These are phyloP conservation scores for Talaromyces sp. DNA, from an alignment of 2,329 filamentous ascomycete genomes.

Conservation along the genomic window DNA sequence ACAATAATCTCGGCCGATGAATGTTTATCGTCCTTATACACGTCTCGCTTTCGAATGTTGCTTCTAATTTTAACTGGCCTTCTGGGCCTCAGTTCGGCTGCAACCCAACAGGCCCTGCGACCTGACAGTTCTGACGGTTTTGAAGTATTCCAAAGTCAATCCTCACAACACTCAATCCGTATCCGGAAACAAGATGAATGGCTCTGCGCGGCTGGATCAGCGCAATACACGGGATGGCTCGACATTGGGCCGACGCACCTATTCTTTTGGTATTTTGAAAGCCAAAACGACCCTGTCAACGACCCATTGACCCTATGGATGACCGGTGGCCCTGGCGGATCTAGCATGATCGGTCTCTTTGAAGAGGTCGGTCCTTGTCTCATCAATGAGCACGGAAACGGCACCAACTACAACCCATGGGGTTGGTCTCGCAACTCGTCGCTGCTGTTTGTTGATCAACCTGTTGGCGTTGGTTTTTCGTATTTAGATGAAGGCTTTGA, in stretches of 20 bases:
- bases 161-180: background rate
- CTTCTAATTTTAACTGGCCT: background rate
- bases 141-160: background rate
- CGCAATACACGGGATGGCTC: constrained; percentile 8
- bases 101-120: background rate
- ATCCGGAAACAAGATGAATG: background rate
- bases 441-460: constrained; percentile 33
- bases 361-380: constrained; percentile 44
- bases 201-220: background rate
- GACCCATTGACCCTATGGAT: constrained; percentile 49
- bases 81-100: background rate
- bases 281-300: constrained; percentile 36
- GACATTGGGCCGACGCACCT: background rate
- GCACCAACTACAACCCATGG: constrained; percentile 37
- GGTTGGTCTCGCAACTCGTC: constrained; percentile 31
- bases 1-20: no score
- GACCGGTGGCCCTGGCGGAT: constrained; percentile 50
- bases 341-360: constrained; percentile 50
- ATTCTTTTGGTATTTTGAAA: constrained; percentile 42
- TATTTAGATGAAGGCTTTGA: constrained; percentile 80
- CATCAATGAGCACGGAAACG: constrained; percentile 35
- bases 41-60: no score
- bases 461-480: constrained; percentile 34
- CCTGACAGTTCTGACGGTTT: background rate
- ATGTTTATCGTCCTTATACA: no score